Percentiles rank a stretch among this genome's conserved stretches.
Evolutionary conservation across 2,329 filamentous ascomycete species (phyloP).

Genomic region (Exophiala alcalophila): DNA sequence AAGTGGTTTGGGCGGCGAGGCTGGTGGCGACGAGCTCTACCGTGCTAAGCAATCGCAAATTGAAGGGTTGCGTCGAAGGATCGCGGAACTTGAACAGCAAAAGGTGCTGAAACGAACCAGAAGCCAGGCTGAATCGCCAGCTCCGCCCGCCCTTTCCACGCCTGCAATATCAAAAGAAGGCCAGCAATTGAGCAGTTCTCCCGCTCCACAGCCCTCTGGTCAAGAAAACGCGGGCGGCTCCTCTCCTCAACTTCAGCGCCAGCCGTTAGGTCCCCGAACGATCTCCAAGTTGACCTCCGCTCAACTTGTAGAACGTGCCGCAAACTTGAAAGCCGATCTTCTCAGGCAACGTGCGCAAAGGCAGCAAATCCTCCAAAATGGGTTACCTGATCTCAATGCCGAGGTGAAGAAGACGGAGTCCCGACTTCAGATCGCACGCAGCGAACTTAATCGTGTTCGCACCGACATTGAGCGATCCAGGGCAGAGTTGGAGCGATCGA

Average conservation of each 20-base stretch:
- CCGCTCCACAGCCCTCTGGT: conserved; percentile 5
- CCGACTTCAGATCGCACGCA: conserved; percentile 36
- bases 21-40: conserved; percentile 42
- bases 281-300: conserved; percentile 24
- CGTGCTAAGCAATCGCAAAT: conserved; percentile 50
- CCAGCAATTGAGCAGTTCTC: conserved; percentile 11
- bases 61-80: conserved; percentile 46
- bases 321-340: conserved; percentile 32
- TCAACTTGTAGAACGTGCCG: conserved; percentile 24
- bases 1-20: conserved; percentile 15
- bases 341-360: conserved; percentile 41
- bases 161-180: conserved; percentile 14
- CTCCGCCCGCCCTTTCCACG: conserved; percentile 28
- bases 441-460: conserved; percentile 34
- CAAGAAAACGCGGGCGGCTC: not conserved
- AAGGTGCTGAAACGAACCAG: conserved; percentile 42
- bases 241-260: conserved; percentile 1
- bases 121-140: conserved; percentile 39
- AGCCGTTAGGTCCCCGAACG: conserved; percentile 2
- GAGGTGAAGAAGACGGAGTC: conserved; percentile 42
- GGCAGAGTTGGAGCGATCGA: conserved; percentile 16
- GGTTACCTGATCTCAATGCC: conserved; percentile 46
- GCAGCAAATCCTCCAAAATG: conserved; percentile 50
- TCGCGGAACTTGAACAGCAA: conserved; percentile 49
- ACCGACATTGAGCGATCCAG: conserved; percentile 14